Base-by-base conservation (phyloP, 192 early-diverging fungal species). In the Coemansia sp. region DNA sequence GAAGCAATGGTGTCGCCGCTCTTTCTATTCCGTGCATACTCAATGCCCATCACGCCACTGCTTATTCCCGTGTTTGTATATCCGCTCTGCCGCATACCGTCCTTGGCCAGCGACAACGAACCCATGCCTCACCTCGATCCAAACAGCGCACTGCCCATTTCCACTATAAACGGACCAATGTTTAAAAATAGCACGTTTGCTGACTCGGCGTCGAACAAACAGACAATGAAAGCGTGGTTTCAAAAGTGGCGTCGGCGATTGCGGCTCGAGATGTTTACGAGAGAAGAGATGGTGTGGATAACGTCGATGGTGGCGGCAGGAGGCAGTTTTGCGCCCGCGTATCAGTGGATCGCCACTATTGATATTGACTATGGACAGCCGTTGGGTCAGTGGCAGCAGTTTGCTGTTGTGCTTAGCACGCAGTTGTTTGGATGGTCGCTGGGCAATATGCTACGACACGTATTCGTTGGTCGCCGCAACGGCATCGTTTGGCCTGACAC, bases 341-440 rank as follows among this genome's bases (percentile, higher is more conserved):
- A 78, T 50, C 69, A 72, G 58, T 78, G 75, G 75, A 62, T 78
- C 14, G 75, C 75, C 4, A 78, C 75, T 0, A 54, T 78, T 4
- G 70, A 78, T 34, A 65, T 66, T 2, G 75, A 78, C 55, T 78
- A 65, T 48, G 75, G 75, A 10, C 48, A 59, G 40, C 63, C 70
- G 34, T 31, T 78, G 1, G 59, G 53, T 26, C 52, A 54, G 23
- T 78, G 75, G 69, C 69, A 72, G 49, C 63, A 78, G 48, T 53
- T 78, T 21, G 42, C 57, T 2, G 66, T 72, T 17, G 75, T 78
- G 0, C 48, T 78, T 2, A 61, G 69, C 38, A 72, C 65, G n/a
- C 75, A 78, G 59, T 47, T 78, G 6, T 68, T 78, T 31, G 75
- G 75, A 9, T 78, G 75, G 75, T 72, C 69, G 37, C 54, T 78